These are phyloP conservation scores for Euphorbia lathyris DNA, from an alignment of 345 rosid species.

Conservation along the genomic window DNA sequence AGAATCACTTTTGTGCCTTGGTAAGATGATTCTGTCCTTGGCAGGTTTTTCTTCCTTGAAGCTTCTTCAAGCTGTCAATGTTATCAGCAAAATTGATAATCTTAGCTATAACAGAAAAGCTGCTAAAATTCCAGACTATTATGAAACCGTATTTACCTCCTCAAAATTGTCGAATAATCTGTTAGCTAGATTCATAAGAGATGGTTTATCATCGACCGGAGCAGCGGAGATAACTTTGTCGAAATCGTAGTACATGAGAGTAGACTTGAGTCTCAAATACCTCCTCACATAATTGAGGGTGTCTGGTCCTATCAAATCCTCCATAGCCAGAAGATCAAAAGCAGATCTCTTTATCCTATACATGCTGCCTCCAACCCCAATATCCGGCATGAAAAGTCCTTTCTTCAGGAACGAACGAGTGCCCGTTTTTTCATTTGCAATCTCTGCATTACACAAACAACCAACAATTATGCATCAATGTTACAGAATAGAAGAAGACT, in stretches of 20 bases:
- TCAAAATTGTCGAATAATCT: constrained; percentile 77
- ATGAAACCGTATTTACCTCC: constrained; percentile 38
- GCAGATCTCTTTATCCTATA: constrained; percentile 68
- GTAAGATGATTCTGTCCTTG: constrained; percentile 49
- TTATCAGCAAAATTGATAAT: background rate
- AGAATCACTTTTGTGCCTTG: constrained; percentile 54
- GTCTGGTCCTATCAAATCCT: constrained; percentile 73
- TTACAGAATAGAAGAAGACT: background rate
- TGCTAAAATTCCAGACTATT: background rate
- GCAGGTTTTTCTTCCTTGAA: constrained; percentile 46
- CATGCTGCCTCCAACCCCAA: constrained; percentile 53
- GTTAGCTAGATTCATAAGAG: constrained; percentile 73
- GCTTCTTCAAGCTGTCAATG: constrained; percentile 69
- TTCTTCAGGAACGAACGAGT: constrained; percentile 58
- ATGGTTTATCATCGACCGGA: constrained; percentile 49
- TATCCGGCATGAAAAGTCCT: constrained; percentile 61
- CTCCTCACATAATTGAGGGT: constrained; percentile 70
- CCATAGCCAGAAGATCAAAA: constrained; percentile 82
- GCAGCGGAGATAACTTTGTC: constrained; percentile 79
- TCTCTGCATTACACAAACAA: constrained; percentile 34
- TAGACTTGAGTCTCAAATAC: constrained; percentile 74
- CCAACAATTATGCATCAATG: background rate
- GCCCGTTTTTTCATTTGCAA: constrained; percentile 65
- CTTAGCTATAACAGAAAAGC: background rate
- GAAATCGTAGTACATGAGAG: constrained; percentile 70